Evolutionary conservation across 2,329 filamentous ascomycete genomes (phyloP).

Genomic region (Dactylellina parvicollis): DNA sequence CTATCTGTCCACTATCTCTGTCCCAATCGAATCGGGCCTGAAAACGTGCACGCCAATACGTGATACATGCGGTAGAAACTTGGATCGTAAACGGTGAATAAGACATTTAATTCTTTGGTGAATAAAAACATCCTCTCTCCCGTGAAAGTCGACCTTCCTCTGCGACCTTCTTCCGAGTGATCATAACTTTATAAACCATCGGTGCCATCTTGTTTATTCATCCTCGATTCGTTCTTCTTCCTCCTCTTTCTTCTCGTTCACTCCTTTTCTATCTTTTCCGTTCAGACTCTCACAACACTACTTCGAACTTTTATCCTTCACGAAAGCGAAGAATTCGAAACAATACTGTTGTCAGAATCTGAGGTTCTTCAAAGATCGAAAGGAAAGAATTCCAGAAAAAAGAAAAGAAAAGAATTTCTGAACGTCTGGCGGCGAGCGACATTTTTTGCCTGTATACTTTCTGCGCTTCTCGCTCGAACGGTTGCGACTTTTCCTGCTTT

Average conservation of each 20-base stretch:
- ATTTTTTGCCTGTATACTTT: slow-evolving; percentile 24
- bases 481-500: slow-evolving; percentile 8
- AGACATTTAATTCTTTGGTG: slow-evolving; percentile 44
- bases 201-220: slow-evolving; percentile 35
- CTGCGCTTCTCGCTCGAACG: slow-evolving; percentile 1
- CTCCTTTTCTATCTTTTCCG: slow-evolving; percentile 2
- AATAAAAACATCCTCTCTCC: slow-evolving; percentile 43
- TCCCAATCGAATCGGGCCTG: slow-evolving; percentile 40
- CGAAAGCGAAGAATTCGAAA: slow-evolving; percentile 38
- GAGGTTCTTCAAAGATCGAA: slow-evolving; percentile 19
- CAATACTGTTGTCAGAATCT: slow-evolving; percentile 32
- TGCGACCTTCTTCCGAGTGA: slow-evolving; percentile 49
- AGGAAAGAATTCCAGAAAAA: slow-evolving; percentile 22
- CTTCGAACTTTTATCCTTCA: slow-evolving; percentile 23
- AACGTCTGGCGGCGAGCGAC: slow-evolving; percentile 19
- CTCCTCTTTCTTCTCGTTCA: slow-evolving; percentile 14
- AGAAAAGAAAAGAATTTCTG: neutral
- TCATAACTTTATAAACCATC: slow-evolving; percentile 52
- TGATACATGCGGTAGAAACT: slow-evolving; percentile 51
- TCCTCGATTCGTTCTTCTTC: slow-evolving; percentile 1
- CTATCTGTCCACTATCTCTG: slow-evolving; percentile 44
- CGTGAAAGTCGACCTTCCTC: slow-evolving; percentile 45
- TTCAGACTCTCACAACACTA: slow-evolving; percentile 27
- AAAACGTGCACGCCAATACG: slow-evolving; percentile 52
- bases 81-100: slow-evolving; percentile 51